Conservation (phyloP, 2,329 filamentous ascomycete species). For the Hymenoscyphus fraxineus region DNA sequence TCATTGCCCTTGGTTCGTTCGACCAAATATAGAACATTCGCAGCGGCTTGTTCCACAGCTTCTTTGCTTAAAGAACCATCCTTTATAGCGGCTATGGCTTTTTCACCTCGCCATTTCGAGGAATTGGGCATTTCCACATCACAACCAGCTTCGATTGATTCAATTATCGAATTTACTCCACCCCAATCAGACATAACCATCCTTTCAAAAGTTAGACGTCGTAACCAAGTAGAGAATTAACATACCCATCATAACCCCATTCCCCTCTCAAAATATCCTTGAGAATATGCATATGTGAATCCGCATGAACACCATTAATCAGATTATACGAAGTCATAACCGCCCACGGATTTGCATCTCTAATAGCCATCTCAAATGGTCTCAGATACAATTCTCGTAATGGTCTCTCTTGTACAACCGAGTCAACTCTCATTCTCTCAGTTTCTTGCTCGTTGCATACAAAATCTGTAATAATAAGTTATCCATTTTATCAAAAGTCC, state of each 20-base stretch:
- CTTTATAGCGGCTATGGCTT: slow-evolving; percentile 51
- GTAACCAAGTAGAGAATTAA: slow-evolving; percentile 6
- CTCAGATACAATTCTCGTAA: slow-evolving; percentile 69
- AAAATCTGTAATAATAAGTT: slow-evolving; percentile 46
- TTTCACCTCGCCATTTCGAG: slow-evolving; percentile 52
- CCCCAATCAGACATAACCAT: slow-evolving; percentile 58
- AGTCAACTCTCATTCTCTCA: slow-evolving; percentile 60
- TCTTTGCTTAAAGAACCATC: slow-evolving; percentile 45
- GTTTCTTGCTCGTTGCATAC: slow-evolving; percentile 74
- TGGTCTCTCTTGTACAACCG: slow-evolving; percentile 59
- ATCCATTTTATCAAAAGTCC: slow-evolving; percentile 4
- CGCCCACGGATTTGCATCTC: slow-evolving; percentile 66
- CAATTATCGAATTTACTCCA: slow-evolving; percentile 53
- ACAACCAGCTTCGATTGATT: slow-evolving; percentile 52
- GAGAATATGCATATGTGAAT: slow-evolving; percentile 53
- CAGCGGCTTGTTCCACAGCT: slow-evolving; percentile 55
- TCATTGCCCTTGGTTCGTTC: slow-evolving; percentile 60
- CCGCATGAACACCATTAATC: slow-evolving; percentile 59
- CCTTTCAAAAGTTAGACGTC: slow-evolving; percentile 33
- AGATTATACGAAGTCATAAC: slow-evolving; percentile 68
- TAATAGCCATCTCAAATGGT: slow-evolving; percentile 69
- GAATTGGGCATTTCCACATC: slow-evolving; percentile 58
- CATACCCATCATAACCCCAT: slow-evolving; percentile 59
- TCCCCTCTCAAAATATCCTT: slow-evolving; percentile 56
- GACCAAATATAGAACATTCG: slow-evolving; percentile 57